Evolutionary conservation across 2,329 filamentous ascomycete genomes (phyloP).

Genomic region (Ceratocystis variospora): DNA sequence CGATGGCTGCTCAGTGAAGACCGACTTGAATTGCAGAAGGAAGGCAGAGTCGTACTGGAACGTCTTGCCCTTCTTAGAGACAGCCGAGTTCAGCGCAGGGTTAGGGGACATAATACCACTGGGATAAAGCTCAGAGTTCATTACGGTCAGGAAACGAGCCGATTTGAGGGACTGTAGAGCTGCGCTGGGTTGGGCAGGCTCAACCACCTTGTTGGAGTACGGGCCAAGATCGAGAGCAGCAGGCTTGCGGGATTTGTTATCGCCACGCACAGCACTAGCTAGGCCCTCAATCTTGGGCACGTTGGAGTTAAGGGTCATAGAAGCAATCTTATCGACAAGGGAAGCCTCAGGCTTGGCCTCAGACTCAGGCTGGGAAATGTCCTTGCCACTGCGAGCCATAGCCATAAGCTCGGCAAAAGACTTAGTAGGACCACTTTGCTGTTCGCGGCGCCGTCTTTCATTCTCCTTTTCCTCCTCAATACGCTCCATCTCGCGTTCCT

Average conservation of each 20-base stretch:
- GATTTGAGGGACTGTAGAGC: slow-evolving; percentile 88
- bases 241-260: slow-evolving; percentile 61
- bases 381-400: slow-evolving; percentile 29
- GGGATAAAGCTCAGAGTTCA: slow-evolving; percentile 70
- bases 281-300: slow-evolving; percentile 33
- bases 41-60: slow-evolving; percentile 96
- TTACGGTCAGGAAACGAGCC: slow-evolving; percentile 71
- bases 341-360: slow-evolving; percentile 19
- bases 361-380: slow-evolving; percentile 20
- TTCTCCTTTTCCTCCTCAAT: slow-evolving; percentile 50
- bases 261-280: slow-evolving; percentile 30
- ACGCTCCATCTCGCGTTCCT: slow-evolving; percentile 58
- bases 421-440: slow-evolving; percentile 41
- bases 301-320: slow-evolving; percentile 37
- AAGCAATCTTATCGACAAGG: slow-evolving; percentile 37
- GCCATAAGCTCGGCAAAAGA: slow-evolving; percentile 31
- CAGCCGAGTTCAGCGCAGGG: slow-evolving; percentile 71
- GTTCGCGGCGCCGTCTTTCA: slow-evolving; percentile 40
- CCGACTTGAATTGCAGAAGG: slow-evolving; percentile 86
- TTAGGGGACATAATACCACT: slow-evolving; percentile 76
- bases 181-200: slow-evolving; percentile 84
- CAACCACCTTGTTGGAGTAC: slow-evolving; percentile 70
- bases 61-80: slow-evolving; percentile 62
- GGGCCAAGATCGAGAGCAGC: slow-evolving; percentile 73
- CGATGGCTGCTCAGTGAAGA: slow-evolving; percentile 94